These are phyloP conservation scores for Phytopythium delawarense DNA, from an alignment of 352 stramenopile genomes.

Conservation along the genomic window DNA sequence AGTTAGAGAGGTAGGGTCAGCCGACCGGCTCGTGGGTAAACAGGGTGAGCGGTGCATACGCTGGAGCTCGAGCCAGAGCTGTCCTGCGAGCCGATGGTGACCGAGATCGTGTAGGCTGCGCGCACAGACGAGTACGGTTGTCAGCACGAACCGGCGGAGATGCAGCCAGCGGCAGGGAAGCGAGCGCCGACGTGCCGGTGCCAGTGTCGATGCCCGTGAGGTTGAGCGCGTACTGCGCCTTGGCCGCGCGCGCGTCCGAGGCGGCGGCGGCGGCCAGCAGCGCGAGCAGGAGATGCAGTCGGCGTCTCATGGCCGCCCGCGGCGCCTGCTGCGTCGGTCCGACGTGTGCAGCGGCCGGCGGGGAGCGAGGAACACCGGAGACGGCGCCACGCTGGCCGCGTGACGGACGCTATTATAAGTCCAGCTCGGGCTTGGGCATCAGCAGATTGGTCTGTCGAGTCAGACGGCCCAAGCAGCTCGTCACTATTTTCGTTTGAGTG, in stretches of 20 bases:
- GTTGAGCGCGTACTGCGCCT: conserved; percentile 34
- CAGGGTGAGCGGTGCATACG: conserved; percentile 13
- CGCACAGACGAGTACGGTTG: not conserved
- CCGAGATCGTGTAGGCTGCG: conserved; percentile 33
- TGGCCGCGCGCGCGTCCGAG: conserved; percentile 9
- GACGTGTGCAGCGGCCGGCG: no score
- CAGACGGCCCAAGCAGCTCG: no score
- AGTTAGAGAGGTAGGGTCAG: not conserved
- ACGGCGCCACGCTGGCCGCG: no score
- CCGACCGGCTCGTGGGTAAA: not conserved
- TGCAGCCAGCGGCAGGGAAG: not conserved
- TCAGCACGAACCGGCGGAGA: not conserved
- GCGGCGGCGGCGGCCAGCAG: not conserved
- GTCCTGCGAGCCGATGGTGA: conserved; percentile 27
- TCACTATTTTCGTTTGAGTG: no score
- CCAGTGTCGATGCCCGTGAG: conserved; percentile 39
- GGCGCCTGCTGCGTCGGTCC: no score
- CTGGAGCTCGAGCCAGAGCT: conserved; percentile 17
- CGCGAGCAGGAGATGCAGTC: conserved; percentile 9
- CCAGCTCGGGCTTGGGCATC: no score
- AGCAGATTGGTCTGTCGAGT: no score
- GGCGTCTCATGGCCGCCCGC: conserved; percentile 10
- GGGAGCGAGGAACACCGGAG: no score
- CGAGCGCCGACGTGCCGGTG: conserved; percentile 19
- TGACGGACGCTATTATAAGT: no score